These are phyloP conservation scores for Aschersonia sp. DNA, from an alignment of 2,329 filamentous ascomycete species.

Conservation along the genomic window DNA sequence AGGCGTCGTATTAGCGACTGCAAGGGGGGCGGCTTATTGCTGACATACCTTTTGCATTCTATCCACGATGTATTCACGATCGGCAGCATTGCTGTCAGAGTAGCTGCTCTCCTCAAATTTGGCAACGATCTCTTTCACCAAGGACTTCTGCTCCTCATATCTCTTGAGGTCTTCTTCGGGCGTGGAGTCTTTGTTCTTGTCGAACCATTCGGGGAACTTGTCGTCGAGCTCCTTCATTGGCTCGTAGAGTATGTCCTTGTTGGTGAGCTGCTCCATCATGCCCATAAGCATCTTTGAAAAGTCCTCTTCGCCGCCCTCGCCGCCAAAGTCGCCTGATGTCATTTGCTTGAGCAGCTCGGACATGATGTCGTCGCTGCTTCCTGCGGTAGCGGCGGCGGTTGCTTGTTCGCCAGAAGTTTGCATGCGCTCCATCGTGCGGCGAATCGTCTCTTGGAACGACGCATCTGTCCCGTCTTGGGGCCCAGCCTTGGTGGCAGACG, in stretches of 20 bases:
- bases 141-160: conserved; percentile 64
- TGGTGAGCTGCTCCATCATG: conserved; percentile 98
- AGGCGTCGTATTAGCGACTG: background rate
- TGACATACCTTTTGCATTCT: conserved; percentile 83
- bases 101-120: conserved; percentile 79
- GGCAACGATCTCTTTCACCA: conserved; percentile 75
- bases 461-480: conserved; percentile 30
- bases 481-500: conserved; percentile 15
- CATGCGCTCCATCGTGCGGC: conserved; percentile 92
- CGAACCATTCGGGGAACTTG: conserved; percentile 85
- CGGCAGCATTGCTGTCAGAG: conserved; percentile 64
- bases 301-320: conserved; percentile 58
- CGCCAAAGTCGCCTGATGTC: conserved; percentile 41
- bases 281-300: conserved; percentile 90
- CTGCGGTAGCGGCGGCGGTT: conserved; percentile 58
- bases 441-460: conserved; percentile 84
- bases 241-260: conserved; percentile 96
- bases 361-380: conserved; percentile 63
- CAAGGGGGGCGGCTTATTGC: too few relatives aligned
- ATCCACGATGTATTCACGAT: conserved; percentile 88
- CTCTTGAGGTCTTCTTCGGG: conserved; percentile 59
- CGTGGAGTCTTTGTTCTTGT: conserved; percentile 54
- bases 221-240: conserved; percentile 94
- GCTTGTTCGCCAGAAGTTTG: conserved; percentile 76
- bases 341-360: conserved; percentile 89